phyloP scores from a whole-genome alignment of 192 early-diverging fungal species.

The Linnemannia hyalina region DNA sequence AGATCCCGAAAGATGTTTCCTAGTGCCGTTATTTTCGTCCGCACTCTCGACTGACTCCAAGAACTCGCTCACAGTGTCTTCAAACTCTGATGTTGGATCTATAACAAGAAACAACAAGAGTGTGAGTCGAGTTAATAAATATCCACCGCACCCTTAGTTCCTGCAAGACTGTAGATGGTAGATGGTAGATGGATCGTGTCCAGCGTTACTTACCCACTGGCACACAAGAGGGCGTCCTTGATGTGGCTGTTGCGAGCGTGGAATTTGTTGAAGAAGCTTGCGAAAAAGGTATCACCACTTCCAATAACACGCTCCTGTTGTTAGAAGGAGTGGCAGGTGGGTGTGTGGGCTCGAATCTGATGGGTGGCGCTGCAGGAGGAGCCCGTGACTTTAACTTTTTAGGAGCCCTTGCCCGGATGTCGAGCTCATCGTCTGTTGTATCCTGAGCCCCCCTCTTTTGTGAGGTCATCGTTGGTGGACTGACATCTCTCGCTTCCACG shows the following conservation, averaged over 20 bases:
- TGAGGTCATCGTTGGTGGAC: neutral
- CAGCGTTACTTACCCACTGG: neutral
- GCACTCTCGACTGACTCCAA: neutral
- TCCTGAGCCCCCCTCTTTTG: constrained; percentile 20
- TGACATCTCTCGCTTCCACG: neutral
- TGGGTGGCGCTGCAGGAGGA: neutral
- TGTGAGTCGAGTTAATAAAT: neutral
- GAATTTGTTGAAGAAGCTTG: neutral
- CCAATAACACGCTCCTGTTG: neutral
- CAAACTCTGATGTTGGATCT: constrained; percentile 9
- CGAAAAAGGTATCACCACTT: neutral
- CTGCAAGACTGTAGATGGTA: neutral
- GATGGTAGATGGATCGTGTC: neutral
- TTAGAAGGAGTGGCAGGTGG: neutral
- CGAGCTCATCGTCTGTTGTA: constrained; percentile 11
- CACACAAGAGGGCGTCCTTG: neutral
- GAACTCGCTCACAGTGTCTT: constrained; percentile 1
- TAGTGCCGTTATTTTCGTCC: neutral
- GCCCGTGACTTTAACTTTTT: constrained; percentile 24
- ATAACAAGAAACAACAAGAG: neutral
- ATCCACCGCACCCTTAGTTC: neutral
- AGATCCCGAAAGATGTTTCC: neutral
- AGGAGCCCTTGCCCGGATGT: neutral
- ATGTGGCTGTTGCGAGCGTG: neutral
- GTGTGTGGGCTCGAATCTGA: neutral